Base-by-base conservation (phyloP, 176 grass and related monocot species). In the Zoysia pacifica region DNA sequence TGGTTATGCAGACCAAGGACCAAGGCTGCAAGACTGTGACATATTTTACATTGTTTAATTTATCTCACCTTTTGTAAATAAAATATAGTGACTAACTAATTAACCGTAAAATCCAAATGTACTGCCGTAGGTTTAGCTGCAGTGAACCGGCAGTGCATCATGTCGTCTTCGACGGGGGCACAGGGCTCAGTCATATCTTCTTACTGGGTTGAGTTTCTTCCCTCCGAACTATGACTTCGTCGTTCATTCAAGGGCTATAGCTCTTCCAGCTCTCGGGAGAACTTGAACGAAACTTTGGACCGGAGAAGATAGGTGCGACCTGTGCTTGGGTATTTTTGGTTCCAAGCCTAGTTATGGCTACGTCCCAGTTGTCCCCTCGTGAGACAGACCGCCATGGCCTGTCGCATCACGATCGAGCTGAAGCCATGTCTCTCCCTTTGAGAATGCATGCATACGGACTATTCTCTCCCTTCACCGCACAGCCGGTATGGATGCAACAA, bases 221-320 rank as follows among this genome's bases (percentile, higher is more conserved):
- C 72, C 40, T 50, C 48, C 16, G 40, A 62, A 83, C 86, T 47
- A 62, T 58, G 69, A 28, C 28, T 37, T 7, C 69, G 73, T 86
- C 68, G 72, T 78, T 69, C 61, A 10, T 64, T 13, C 16, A 61
- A n/a, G 6, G 37, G 28, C 28, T 28, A 28, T 28, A 28, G 11
- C 11, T 55, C 48, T 44, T 70, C 54, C 13, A 81, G 54, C 52
- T 81, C 28, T 28, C 28, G 50, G 28, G 28, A 79, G 86, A 88
- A 80, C 56, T 83, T 88, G 84, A 86, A 86, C 62, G 13, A 15
- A 77, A 20, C 64, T 62, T 86, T 53, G 71, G 54, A 76, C 84
- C 64, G 84, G 71, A 63, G 78, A 81, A 62, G 71, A 81, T 46
- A 81, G 45, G 13, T 28, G 47, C 11, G 38, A 47, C 11, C 43